Conservation (phyloP, 805 yeast genomes). For the Suhomyces xylopsoci region DNA sequence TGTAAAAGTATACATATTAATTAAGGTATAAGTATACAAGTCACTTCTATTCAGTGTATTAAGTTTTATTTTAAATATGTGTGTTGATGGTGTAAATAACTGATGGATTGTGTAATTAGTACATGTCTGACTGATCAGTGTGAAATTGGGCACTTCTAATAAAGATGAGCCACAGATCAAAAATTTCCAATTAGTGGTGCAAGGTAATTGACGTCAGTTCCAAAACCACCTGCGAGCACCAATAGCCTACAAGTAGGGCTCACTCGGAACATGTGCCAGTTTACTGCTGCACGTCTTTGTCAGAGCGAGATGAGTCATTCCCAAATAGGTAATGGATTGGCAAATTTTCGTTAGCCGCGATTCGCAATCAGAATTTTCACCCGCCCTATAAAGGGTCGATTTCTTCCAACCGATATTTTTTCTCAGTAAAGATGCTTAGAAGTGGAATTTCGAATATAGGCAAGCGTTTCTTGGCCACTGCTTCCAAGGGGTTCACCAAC, state of each 20-base stretch:
- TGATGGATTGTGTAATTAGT: too few relatives aligned
- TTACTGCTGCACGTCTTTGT: background rate
- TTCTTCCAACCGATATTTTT: background rate
- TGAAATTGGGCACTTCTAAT: background rate
- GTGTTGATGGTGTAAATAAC: background rate
- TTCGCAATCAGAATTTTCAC: constrained; percentile 26
- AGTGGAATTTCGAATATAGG: constrained; percentile 1
- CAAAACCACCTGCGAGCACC: background rate
- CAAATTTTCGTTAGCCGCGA: constrained; percentile 30
- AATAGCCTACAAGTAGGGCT: background rate
- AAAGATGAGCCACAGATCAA: background rate
- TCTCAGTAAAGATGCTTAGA: background rate
- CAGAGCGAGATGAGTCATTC: constrained; percentile 19
- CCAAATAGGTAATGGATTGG: constrained; percentile 20
- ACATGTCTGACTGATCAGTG: background rate
- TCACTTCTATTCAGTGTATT: background rate
- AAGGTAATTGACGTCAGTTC: background rate
- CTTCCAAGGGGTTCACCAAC: constrained; percentile 28
- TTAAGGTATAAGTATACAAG: too few relatives aligned
- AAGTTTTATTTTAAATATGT: background rate
- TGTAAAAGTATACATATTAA: too few relatives aligned
- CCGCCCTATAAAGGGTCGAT: background rate
- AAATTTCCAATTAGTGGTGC: background rate
- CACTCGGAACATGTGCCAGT: background rate
- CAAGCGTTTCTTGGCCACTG: constrained; percentile 34